Conservation (phyloP, 2,329 filamentous ascomycete species). For the Aureobasidium melanogenum region DNA sequence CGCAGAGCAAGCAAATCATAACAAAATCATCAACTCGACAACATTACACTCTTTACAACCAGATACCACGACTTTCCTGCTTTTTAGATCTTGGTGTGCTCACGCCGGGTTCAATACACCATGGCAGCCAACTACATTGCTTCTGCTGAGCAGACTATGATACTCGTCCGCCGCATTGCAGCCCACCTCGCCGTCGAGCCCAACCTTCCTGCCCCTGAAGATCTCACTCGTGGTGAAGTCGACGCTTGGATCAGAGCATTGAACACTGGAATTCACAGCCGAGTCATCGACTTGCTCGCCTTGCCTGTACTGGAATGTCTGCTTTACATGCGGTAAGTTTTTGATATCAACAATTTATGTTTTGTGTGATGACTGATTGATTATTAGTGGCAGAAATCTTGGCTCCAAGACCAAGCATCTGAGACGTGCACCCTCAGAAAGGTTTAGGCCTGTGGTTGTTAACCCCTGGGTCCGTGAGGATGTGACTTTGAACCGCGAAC, state of each 20-base stretch:
- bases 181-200: background rate
- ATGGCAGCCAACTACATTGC: background rate
- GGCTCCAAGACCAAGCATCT: background rate
- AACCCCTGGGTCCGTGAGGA: background rate
- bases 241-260: slow-evolving; percentile 1
- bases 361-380: background rate
- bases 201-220: background rate
- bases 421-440: background rate
- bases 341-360: no score
- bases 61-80: background rate
- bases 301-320: background rate
- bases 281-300: background rate
- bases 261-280: background rate
- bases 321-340: background rate
- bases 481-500: background rate
- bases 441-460: background rate
- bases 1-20: background rate
- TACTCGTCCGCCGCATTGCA: background rate
- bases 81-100: background rate
- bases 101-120: background rate
- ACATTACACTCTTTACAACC: background rate
- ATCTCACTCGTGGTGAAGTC: background rate
- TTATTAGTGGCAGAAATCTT: background rate
- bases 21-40: background rate
- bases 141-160: background rate